These are phyloP conservation scores for Eurotiales sp. DNA, from an alignment of 2,329 filamentous ascomycete genomes.

Conservation along the genomic window DNA sequence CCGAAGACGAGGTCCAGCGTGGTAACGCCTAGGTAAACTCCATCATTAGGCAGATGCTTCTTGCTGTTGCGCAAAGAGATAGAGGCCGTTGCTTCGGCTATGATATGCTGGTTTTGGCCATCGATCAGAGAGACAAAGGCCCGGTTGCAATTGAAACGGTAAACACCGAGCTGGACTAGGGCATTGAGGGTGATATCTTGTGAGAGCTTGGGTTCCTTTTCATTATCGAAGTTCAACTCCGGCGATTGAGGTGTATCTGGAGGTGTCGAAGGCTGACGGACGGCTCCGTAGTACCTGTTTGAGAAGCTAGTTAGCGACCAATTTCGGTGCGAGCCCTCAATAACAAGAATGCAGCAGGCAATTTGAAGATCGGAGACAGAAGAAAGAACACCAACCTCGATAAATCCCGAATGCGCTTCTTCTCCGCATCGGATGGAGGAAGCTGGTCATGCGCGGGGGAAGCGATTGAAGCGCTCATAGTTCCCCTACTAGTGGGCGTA, in stretches of 20 bases:
- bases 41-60: conserved; percentile 26
- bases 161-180: conserved; percentile 49
- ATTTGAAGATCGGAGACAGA: no score
- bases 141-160: conserved; percentile 43
- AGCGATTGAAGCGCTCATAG: conserved; percentile 15
- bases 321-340: no score
- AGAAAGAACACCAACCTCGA: conserved; percentile 11
- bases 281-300: background rate
- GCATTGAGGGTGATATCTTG: conserved; percentile 43
- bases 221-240: background rate
- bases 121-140: conserved; percentile 53
- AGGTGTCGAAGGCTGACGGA: background rate
- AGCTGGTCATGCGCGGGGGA: conserved; percentile 13
- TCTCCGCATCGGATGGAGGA: conserved; percentile 1
- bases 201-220: conserved; percentile 4
- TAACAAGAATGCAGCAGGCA: background rate
- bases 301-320: background rate
- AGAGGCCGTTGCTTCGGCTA: conserved; percentile 50
- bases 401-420: conserved; percentile 15
- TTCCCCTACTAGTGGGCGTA: background rate
- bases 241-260: background rate
- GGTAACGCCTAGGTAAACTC: conserved; percentile 28
- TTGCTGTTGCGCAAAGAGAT: conserved; percentile 34
- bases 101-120: conserved; percentile 44
- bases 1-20: conserved; percentile 21